phyloP scores from a whole-genome alignment of 768 basidiomycete species.

The Mycena polygramma region DNA sequence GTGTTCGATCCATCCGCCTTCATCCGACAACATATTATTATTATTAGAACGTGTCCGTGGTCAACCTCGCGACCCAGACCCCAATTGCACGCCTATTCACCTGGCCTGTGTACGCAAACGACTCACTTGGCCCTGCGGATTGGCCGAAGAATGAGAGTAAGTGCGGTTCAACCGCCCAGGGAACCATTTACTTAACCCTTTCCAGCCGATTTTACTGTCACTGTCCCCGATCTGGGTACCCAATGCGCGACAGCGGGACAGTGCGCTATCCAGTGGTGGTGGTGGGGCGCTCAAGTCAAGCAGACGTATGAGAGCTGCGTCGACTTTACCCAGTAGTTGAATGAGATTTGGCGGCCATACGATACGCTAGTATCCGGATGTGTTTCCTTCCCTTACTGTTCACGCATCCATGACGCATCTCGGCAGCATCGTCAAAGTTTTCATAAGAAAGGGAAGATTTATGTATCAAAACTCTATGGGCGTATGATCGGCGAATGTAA shows the following conservation, averaged over 20 bases:
- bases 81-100: slow-evolving; percentile 47
- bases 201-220: slow-evolving; percentile 48
- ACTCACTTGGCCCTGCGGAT: slow-evolving; percentile 45
- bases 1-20: slow-evolving; percentile 1
- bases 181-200: background rate
- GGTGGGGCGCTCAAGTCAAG: slow-evolving; percentile 44
- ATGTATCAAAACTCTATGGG: too few species aligned
- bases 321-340: slow-evolving; percentile 42
- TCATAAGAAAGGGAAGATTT: too few species aligned
- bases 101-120: slow-evolving; percentile 52
- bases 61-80: slow-evolving; percentile 47
- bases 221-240: slow-evolving; percentile 48
- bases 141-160: slow-evolving; percentile 53
- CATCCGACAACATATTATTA: background rate
- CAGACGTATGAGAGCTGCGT: slow-evolving; percentile 55
- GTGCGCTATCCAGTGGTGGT: slow-evolving; percentile 57
- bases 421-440: too few species aligned
- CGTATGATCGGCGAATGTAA: too few species aligned
- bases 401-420: too few species aligned
- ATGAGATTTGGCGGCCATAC: slow-evolving; percentile 1
- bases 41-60: slow-evolving; percentile 51
- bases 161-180: slow-evolving; percentile 10
- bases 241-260: slow-evolving; percentile 46
- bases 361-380: too few species aligned
- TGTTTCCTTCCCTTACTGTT: too few species aligned